These are phyloP conservation scores for Leptographium flavum DNA, from an alignment of 2,329 filamentous ascomycete genomes.

Conservation along the genomic window DNA sequence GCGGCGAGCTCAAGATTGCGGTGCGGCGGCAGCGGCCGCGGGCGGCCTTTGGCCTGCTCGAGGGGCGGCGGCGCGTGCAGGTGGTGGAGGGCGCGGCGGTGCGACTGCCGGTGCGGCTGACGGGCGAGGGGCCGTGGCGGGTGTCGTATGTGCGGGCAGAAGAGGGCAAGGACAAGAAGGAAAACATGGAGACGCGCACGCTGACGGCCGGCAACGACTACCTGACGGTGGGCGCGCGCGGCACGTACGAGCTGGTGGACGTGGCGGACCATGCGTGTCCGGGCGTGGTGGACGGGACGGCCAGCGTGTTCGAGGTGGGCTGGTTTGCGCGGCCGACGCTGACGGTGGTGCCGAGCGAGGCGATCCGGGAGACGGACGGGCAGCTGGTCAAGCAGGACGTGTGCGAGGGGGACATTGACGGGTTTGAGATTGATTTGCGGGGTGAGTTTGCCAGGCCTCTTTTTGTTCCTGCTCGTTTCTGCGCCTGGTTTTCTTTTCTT, in stretches of 20 bases:
- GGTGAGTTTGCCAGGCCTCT: conserved; percentile 39
- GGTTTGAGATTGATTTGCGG: conserved; percentile 65
- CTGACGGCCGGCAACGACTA: conserved; percentile 49
- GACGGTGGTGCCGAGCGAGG: conserved; percentile 48
- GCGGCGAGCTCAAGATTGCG: conserved; percentile 65
- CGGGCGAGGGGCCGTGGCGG: conserved; percentile 74
- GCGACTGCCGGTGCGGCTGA: conserved; percentile 67
- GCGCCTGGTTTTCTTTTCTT: background rate
- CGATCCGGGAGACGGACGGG: conserved; percentile 35
- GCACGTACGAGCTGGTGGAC: conserved; percentile 66
- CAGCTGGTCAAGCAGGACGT: conserved; percentile 64
- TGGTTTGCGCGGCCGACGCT: conserved; percentile 76
- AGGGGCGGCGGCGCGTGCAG: conserved; percentile 60
- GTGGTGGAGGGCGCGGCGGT: conserved; percentile 64
- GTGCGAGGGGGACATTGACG: conserved; percentile 89
- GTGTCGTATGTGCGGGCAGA: conserved; percentile 52
- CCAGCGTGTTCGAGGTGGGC: conserved; percentile 62
- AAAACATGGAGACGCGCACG: conserved; percentile 28
- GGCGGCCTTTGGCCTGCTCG: conserved; percentile 71
- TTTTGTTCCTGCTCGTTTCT: background rate
- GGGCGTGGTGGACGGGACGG: conserved; percentile 60
- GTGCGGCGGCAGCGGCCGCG: conserved; percentile 82
- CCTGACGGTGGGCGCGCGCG: conserved; percentile 50
- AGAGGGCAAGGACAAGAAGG: background rate
- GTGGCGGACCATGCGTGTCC: conserved; percentile 71